Conservation (phyloP, 1,284 basidiomycete species). For the Leccinum pachyderme region DNA sequence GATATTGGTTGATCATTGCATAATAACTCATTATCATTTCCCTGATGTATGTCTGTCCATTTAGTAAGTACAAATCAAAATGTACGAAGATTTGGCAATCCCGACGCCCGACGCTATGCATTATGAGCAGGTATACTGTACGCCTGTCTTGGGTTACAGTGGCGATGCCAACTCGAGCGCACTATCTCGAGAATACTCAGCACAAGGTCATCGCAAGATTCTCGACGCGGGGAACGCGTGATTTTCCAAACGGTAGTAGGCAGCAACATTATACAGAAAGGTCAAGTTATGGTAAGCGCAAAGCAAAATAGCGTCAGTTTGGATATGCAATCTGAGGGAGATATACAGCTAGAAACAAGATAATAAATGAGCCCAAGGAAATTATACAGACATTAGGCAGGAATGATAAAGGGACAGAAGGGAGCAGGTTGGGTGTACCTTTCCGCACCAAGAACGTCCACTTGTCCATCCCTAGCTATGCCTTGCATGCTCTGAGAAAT, state of each 20-base stretch:
- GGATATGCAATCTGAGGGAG: conserved; percentile 1
- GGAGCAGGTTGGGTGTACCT: neutral
- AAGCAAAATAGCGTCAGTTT: conserved; percentile 1
- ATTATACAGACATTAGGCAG: neutral
- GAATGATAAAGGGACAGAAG: neutral
- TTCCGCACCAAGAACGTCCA: neutral
- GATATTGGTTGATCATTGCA: no score
- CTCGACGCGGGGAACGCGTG: neutral
- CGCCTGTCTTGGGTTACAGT: no score
- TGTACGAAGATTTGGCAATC: no score
- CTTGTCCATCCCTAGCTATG: neutral
- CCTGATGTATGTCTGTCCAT: no score
- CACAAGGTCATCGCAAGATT: neutral
- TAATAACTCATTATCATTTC: no score
- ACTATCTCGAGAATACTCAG: no score
- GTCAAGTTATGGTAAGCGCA: neutral
- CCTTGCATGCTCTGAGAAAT: neutral
- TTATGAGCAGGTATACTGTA: no score
- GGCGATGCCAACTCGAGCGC: no score
- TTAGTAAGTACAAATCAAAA: no score
- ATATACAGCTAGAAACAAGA: conserved; percentile 8
- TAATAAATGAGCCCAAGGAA: neutral
- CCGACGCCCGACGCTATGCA: no score
- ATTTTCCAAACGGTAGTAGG: neutral
- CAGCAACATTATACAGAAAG: conserved; percentile 3